Percentiles rank a stretch among this genome's conserved stretches.
Evolutionary conservation across 2,329 filamentous ascomycete genomes (phyloP).

Genomic region (Botrytis cinerea): DNA sequence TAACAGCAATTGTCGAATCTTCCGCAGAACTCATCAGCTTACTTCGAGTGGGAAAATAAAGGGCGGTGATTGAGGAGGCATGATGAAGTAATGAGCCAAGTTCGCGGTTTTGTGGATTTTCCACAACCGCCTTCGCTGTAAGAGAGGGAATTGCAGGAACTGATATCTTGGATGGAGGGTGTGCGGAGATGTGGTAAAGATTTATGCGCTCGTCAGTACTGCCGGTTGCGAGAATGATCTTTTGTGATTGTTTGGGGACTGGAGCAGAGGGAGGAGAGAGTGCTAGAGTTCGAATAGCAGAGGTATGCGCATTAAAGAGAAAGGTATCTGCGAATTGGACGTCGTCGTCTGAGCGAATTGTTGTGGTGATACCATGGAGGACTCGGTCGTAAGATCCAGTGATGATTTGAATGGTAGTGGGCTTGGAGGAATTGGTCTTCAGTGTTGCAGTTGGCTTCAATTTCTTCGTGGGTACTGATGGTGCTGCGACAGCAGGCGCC

Average conservation of each 20-base stretch:
- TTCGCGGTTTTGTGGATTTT: slow-evolving; percentile 86
- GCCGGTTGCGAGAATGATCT: slow-evolving; percentile 86
- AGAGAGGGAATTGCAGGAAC: slow-evolving; percentile 65
- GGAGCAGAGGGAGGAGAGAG: slow-evolving; percentile 73
- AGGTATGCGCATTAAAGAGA: slow-evolving; percentile 90
- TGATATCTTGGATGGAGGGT: slow-evolving; percentile 59
- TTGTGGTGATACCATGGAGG: slow-evolving; percentile 86
- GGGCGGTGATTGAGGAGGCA: slow-evolving; percentile 73
- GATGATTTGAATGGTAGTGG: slow-evolving; percentile 78
- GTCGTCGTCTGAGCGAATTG: slow-evolving; percentile 51
- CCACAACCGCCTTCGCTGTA: slow-evolving; percentile 70
- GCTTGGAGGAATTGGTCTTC: slow-evolving; percentile 33
- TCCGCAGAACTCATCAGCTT: slow-evolving; percentile 89
- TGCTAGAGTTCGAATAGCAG: slow-evolving; percentile 85
- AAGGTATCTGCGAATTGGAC: slow-evolving; percentile 87
- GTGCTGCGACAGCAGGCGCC: slow-evolving; percentile 10
- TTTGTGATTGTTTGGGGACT: slow-evolving; percentile 65
- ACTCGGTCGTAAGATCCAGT: slow-evolving; percentile 93
- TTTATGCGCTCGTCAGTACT: slow-evolving; percentile 94
- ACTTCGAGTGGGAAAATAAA: slow-evolving; percentile 80
- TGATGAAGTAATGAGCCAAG: slow-evolving; percentile 87
- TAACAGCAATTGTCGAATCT: slow-evolving; percentile 88
- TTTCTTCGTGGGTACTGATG: slow-evolving; percentile 34
- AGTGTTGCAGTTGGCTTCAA: slow-evolving; percentile 32
- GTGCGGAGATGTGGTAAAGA: slow-evolving; percentile 82